Conservation (phyloP, 2,329 filamentous ascomycete species). For the Diaporthe citri region DNA sequence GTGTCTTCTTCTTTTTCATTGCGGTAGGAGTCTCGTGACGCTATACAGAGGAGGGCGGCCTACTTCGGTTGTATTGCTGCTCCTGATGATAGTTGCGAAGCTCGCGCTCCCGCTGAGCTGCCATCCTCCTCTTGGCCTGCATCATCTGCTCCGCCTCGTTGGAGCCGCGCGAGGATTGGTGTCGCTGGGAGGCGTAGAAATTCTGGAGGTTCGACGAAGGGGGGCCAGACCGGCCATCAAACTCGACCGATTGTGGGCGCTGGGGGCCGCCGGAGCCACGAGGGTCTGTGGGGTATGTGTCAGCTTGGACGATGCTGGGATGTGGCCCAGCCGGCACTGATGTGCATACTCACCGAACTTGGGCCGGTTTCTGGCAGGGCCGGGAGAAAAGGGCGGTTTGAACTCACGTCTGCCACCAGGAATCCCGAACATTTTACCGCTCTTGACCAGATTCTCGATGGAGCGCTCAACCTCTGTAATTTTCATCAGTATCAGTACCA, state of each 20-base stretch:
- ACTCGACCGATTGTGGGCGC: constrained; percentile 39
- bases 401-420: constrained; percentile 83
- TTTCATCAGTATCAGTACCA: constrained; percentile 45
- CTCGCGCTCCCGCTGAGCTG: constrained; percentile 98
- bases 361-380: constrained; percentile 65
- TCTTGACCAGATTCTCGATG: constrained; percentile 95
- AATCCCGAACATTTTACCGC: constrained; percentile 83
- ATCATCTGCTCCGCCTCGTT: constrained; percentile 98
- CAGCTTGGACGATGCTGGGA: constrained; percentile 43
- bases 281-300: constrained; percentile 29
- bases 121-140: constrained; percentile 99
- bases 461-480: constrained; percentile 91
- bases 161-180: constrained; percentile 85
- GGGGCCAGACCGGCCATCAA: constrained; percentile 71
- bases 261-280: constrained; percentile 38
- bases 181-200: constrained; percentile 94
- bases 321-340: constrained; percentile 47
- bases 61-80: constrained; percentile 99
- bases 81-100: constrained; percentile 99
- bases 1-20: constrained; percentile 52
- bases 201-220: constrained; percentile 81
- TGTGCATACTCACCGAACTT: constrained; percentile 68
- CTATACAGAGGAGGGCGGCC: constrained; percentile 83
- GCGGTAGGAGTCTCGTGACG: constrained; percentile 61
- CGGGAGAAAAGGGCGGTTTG: constrained; percentile 71